phyloP scores from a whole-genome alignment of 73 alveolate genomes.

The Effrenium voratum region DNA sequence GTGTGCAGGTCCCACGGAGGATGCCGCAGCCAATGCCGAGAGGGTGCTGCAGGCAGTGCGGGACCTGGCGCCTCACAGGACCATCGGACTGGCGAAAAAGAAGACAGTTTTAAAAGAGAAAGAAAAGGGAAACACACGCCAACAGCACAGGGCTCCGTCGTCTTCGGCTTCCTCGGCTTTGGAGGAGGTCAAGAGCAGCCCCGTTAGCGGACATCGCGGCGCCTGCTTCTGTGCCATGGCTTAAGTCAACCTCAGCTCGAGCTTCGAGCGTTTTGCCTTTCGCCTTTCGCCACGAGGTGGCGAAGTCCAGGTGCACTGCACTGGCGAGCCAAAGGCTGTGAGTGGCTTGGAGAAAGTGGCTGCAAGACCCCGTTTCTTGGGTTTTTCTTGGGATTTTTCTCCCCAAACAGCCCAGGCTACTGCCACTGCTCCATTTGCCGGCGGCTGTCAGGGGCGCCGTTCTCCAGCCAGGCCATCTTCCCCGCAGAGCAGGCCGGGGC shows the following conservation, averaged over 20 bases:
- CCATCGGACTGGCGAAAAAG: too few relatives aligned
- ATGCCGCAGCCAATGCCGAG: constrained; percentile 70
- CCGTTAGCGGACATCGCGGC: too few relatives aligned
- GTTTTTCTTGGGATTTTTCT: neutral
- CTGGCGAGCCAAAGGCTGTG: constrained; percentile 52
- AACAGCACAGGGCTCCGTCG: too few relatives aligned
- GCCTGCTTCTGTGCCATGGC: too few relatives aligned
- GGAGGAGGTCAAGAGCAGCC: too few relatives aligned
- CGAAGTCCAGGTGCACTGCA: constrained; percentile 54
- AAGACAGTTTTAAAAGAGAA: too few relatives aligned
- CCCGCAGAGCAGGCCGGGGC: constrained; percentile 22
- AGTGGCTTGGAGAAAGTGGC: neutral
- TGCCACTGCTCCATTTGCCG: constrained; percentile 91
- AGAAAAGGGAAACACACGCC: too few relatives aligned
- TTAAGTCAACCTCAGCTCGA: too few relatives aligned
- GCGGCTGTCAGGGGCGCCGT: constrained; percentile 68
- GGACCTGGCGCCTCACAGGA: neutral
- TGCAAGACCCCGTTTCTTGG: neutral
- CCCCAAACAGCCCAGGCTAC: constrained; percentile 11
- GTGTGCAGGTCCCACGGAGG: constrained; percentile 38
- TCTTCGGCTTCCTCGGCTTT: too few relatives aligned
- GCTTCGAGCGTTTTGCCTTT: too few relatives aligned
- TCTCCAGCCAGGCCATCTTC: constrained; percentile 67
- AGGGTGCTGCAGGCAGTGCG: constrained; percentile 13
- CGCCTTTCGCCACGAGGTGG: constrained; percentile 56